Percentiles rank a stretch among this genome's conserved stretches.
phyloP scores from a whole-genome alignment of 2,329 filamentous ascomycete genomes.

The Verticillium longisporum region DNA sequence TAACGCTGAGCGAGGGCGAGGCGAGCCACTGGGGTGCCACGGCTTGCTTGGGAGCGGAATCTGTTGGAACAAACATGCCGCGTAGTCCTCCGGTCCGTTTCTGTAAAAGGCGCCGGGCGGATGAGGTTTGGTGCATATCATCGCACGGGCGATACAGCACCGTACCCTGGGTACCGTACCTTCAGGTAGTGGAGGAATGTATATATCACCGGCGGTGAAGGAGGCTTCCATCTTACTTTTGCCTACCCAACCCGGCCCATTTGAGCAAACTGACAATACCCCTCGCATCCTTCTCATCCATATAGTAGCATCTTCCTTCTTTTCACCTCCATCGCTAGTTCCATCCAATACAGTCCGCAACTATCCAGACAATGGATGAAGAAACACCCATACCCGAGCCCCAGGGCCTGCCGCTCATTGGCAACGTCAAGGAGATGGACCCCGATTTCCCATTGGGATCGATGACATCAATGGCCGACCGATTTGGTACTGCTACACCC shows the following conservation, averaged over 20 bases:
- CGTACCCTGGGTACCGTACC: not conserved
- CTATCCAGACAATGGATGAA: constrained; percentile 16
- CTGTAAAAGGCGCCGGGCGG: not conserved
- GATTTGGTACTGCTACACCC: constrained; percentile 47
- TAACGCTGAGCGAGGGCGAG: not conserved
- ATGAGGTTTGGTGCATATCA: not conserved
- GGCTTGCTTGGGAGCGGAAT: not conserved
- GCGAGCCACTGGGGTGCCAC: no score
- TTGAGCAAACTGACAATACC: not conserved
- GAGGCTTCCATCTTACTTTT: not conserved
- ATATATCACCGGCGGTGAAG: not conserved
- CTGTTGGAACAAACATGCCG: not conserved
- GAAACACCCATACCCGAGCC: constrained; percentile 32
- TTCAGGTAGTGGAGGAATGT: not conserved
- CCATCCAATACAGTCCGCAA: not conserved
- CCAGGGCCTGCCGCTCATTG: constrained; percentile 56
- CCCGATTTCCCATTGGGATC: constrained; percentile 48
- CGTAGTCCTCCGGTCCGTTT: not conserved
- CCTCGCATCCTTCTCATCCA: not conserved
- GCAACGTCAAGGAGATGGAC: constrained; percentile 59
- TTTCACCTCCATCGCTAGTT: not conserved
- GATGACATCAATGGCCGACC: constrained; percentile 50
- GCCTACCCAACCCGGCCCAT: not conserved
- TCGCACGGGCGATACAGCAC: not conserved
- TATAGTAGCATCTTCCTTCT: not conserved